These are phyloP conservation scores for Phenoliferia sp. DNA, from an alignment of 1,284 basidiomycete species.

Conservation along the genomic window DNA sequence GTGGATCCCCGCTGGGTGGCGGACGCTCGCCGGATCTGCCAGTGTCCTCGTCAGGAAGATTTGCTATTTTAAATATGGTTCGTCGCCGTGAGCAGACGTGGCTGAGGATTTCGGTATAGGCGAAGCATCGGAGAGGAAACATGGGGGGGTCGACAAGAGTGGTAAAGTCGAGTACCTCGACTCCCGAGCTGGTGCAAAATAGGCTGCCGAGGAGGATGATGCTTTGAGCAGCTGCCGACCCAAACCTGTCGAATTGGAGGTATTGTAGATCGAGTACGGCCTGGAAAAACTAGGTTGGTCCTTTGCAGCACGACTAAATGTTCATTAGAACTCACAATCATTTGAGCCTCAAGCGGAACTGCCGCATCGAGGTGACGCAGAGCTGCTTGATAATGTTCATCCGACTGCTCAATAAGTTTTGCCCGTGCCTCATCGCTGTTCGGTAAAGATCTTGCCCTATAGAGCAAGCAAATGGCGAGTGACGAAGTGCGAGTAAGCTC, in stretches of 20 bases:
- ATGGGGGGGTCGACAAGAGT: constrained; percentile 6
- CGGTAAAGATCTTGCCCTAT: background rate
- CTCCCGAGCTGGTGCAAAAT: constrained; percentile 20
- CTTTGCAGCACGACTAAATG: background rate
- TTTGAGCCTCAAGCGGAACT: constrained; percentile 26
- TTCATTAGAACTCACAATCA: constrained; percentile 4
- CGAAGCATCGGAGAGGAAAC: constrained; percentile 8
- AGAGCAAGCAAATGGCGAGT: background rate
- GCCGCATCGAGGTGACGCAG: background rate
- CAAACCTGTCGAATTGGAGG: constrained; percentile 16
- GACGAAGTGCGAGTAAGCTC: background rate
- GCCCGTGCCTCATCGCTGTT: background rate
- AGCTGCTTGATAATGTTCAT: background rate
- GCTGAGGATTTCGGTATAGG: constrained; percentile 17
- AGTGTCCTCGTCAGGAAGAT: constrained; percentile 12
- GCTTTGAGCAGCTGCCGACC: constrained; percentile 18
- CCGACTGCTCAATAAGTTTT: background rate
- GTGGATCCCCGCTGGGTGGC: background rate
- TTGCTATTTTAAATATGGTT: constrained; percentile 19
- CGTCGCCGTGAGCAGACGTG: constrained; percentile 4
- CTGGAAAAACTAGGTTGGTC: too few species aligned
- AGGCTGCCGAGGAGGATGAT: constrained; percentile 23
- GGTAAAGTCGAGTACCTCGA: constrained; percentile 13
- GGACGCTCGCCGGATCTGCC: background rate
- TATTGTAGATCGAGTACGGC: constrained; percentile 20